Base-by-base conservation (phyloP, 2,329 filamentous ascomycete genomes). In the Aspergillus jensenii region DNA sequence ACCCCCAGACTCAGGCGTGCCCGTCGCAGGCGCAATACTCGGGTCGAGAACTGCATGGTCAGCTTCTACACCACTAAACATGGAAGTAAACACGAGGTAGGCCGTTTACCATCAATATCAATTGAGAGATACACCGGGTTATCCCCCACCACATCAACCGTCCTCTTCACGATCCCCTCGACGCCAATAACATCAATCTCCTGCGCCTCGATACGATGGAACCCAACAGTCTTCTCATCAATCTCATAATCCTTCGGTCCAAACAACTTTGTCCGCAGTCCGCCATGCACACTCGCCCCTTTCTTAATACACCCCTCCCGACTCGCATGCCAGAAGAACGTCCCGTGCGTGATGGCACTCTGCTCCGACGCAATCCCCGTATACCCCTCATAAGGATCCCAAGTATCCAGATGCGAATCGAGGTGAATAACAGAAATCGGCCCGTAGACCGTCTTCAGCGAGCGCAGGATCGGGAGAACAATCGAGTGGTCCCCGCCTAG, bases 11-110 rank as follows among this genome's bases (percentile, higher is more conserved):
- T 68, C 67, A 3, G 65, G 64, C 0, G 66, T 65, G 14, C 67
- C 71, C 1, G 71, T 73, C 5, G 65, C 71, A n/a, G 71, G 71
- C 1, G 71, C 70, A 19, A 72, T 69, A 40, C 67, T 67, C 2
- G 70, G 70, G 53, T 73, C 69, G 15, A 72, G 56, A 2, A 72
- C 35, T 37, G 15, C 5, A 37, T n/a, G 0, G 35, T 37, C 35
- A 37, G 35, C 33, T 3, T 15, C 0, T 2, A 37, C 33, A 6
- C 21, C 21, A 21, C 21, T 21, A 21, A 15, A 37, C 12, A 15
- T 0, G 3, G 14, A 15, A 15, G 33, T 5, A 15, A 21, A 21
- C 21, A 21, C 21, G 3, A 21, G 21, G 21, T 21, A 21, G 21
- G 21, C 0, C 0, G 14, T 6, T n/a, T 37, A 61, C 62, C 70